These are phyloP conservation scores for Neurospora tetraspora DNA, from an alignment of 495 filamentous ascomycete species.

Conservation along the genomic window DNA sequence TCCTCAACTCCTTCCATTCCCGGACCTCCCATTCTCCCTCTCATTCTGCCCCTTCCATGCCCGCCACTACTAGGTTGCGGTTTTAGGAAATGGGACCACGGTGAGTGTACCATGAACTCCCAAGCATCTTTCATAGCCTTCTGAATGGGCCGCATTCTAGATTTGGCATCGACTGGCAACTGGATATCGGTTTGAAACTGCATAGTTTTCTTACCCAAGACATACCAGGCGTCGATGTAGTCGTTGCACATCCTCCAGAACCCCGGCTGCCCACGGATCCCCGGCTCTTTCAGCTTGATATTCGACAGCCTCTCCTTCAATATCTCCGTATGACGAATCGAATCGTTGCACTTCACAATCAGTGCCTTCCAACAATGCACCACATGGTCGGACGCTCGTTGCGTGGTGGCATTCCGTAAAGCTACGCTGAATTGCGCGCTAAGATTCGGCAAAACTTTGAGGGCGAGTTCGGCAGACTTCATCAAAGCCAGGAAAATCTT, in stretches of 20 bases:
- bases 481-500: conserved; percentile 65
- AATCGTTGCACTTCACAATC: conserved; percentile 52
- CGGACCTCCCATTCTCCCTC: background rate
- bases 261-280: conserved; percentile 59
- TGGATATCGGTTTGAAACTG: conserved; percentile 49
- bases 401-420: conserved; percentile 31
- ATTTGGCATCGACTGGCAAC: conserved; percentile 57
- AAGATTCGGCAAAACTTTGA: conserved; percentile 55
- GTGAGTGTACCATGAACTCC: conserved; percentile 62
- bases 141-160: conserved; percentile 66
- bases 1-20: conserved; percentile 7
- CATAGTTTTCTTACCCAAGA: conserved; percentile 61
- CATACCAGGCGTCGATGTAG: conserved; percentile 67
- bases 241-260: conserved; percentile 77
- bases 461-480: conserved; percentile 54
- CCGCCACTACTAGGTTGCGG: conserved; percentile 1
- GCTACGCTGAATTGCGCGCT: conserved; percentile 49
- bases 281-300: conserved; percentile 77
- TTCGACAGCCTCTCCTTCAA: conserved; percentile 61
- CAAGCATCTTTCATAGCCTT: conserved; percentile 64
- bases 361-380: conserved; percentile 61
- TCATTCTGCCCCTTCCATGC: background rate
- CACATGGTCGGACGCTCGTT: conserved; percentile 36
- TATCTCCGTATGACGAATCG: conserved; percentile 53
- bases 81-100: conserved; percentile 52